Evolutionary conservation across 495 filamentous ascomycete genomes (phyloP).

Genomic region (Hypoxylon intermedium): DNA sequence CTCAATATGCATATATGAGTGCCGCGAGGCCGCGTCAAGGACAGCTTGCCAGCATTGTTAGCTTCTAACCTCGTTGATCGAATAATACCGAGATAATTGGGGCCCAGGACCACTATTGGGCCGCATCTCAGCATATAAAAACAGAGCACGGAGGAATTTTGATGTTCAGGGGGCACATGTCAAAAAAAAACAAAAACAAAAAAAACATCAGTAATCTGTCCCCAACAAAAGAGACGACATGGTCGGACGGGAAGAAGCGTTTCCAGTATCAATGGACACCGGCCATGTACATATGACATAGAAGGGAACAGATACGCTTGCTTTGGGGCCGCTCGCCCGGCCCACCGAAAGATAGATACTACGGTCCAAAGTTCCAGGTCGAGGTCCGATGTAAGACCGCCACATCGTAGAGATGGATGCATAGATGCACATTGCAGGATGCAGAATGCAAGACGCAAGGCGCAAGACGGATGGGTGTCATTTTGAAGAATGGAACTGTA

Average conservation of each 20-base stretch:
- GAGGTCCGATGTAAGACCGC: conserved; percentile 31
- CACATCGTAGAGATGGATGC: conserved; percentile 9
- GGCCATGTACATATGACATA: conserved; percentile 28
- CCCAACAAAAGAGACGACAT: conserved; percentile 4
- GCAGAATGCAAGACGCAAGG: conserved; percentile 21
- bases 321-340: conserved; percentile 32
- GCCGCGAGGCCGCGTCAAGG: conserved; percentile 11
- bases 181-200: too few species aligned
- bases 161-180: too few species aligned
- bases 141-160: too few species aligned
- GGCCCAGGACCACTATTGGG: conserved; percentile 2
- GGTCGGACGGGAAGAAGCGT: conserved; percentile 4
- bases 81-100: neutral
- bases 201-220: too few species aligned
- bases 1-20: neutral
- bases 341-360: conserved; percentile 15
- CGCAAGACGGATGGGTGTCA: conserved; percentile 14
- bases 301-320: conserved; percentile 27
- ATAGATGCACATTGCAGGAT: conserved; percentile 22
- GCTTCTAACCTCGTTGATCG: neutral
- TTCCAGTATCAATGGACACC: conserved; percentile 18
- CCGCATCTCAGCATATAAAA: neutral
- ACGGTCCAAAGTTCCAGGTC: conserved; percentile 8
- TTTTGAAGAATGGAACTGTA: conserved; percentile 17
- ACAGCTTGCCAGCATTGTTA: neutral